A percentile compares a stretch with the other conserved stretches of the same genome.
Conservation (phyloP, 2,329 filamentous ascomycete genomes). For the Paecilomyces fulvus region DNA sequence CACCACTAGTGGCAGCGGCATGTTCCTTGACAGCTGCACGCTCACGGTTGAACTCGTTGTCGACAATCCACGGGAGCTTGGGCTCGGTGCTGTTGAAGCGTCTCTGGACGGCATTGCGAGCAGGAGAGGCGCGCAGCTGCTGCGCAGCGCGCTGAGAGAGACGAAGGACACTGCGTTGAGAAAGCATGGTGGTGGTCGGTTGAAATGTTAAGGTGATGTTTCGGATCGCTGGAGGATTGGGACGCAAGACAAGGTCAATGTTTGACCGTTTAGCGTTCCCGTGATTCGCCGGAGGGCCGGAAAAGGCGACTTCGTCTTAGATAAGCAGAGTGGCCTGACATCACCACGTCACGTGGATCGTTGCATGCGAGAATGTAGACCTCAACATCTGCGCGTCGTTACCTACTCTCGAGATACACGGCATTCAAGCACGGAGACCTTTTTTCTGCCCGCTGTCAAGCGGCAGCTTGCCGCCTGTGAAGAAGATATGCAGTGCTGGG, state of each 20-base stretch:
- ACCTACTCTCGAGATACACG: background rate
- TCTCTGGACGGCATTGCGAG: conserved; percentile 56
- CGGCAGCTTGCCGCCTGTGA: conserved; percentile 3
- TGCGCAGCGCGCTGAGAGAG: conserved; percentile 54
- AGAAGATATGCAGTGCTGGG: conserved; percentile 9
- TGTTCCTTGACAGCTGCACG: conserved; percentile 84
- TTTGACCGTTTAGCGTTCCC: conserved; percentile 18
- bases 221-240: conserved; percentile 3
- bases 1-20: conserved; percentile 74
- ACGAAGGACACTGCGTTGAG: conserved; percentile 55
- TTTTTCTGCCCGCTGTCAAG: background rate
- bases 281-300: conserved; percentile 17
- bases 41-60: conserved; percentile 93
- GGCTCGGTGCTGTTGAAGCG: conserved; percentile 58
- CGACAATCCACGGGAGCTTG: conserved; percentile 54
- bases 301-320: background rate
- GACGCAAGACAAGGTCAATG: conserved; percentile 1
- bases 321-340: conserved; percentile 1
- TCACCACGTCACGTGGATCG: conserved; percentile 13
- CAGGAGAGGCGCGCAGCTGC: conserved; percentile 48
- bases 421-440: background rate
- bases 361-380: background rate
- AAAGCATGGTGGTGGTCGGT: conserved; percentile 48
- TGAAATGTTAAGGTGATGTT: conserved; percentile 4
- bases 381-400: background rate